These are phyloP conservation scores for Ogataea pignaliae DNA, from an alignment of 805 yeast genomes.

Conservation along the genomic window DNA sequence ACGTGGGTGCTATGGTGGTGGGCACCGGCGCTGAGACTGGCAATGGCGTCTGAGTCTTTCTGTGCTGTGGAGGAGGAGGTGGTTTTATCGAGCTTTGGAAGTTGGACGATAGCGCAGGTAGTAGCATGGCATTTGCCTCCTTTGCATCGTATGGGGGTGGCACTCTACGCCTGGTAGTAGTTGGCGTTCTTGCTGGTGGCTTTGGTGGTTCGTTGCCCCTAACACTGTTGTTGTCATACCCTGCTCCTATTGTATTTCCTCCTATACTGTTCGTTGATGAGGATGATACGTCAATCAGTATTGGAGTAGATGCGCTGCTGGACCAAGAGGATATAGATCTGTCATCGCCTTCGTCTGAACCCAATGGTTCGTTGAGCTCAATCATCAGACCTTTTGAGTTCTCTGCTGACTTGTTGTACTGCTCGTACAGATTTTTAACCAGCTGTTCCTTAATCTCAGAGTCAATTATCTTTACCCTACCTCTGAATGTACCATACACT, in stretches of 20 bases:
- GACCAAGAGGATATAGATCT: slow-evolving; percentile 14
- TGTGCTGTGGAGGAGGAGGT: neutral
- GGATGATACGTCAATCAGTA: slow-evolving; percentile 20
- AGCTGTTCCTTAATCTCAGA: slow-evolving; percentile 53
- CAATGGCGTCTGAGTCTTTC: neutral
- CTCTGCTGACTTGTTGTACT: slow-evolving; percentile 37
- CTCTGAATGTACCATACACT: slow-evolving; percentile 73
- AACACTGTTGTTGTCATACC: neutral
- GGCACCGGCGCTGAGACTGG: neutral
- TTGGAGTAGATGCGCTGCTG: slow-evolving; percentile 15
- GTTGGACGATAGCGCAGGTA: slow-evolving; percentile 21
- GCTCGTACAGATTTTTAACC: slow-evolving; percentile 54
- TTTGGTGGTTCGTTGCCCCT: slow-evolving; percentile 1
- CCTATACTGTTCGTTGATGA: slow-evolving; percentile 8
- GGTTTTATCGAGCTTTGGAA: slow-evolving; percentile 9
- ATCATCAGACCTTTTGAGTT: slow-evolving; percentile 17
- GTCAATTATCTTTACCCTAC: slow-evolving; percentile 65
- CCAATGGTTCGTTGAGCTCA: slow-evolving; percentile 28
- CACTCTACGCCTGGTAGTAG: slow-evolving; percentile 10
- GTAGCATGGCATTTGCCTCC: slow-evolving; percentile 14
- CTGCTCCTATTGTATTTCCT: too few species aligned
- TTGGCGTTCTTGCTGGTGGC: slow-evolving; percentile 11
- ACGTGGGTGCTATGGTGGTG: too few species aligned
- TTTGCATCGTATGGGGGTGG: slow-evolving; percentile 1
- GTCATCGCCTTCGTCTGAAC: slow-evolving; percentile 6